Evolutionary conservation across 306 rosid genomes (phyloP).

Genomic region (Rubus parviflorus): DNA sequence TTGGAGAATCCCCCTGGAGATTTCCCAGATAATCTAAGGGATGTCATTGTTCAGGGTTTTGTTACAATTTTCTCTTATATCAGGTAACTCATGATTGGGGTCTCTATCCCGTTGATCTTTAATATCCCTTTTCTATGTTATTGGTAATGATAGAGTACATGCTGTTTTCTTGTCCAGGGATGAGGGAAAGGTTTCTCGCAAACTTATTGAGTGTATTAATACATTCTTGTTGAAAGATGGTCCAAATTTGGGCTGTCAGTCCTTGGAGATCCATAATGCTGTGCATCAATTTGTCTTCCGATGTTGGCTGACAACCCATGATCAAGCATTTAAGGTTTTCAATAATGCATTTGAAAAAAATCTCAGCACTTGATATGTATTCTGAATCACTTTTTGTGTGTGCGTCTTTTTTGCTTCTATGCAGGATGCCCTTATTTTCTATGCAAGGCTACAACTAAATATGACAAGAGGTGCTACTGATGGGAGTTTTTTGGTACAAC

Average conservation of each 20-base stretch:
- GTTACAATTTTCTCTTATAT: slow-evolving; percentile 56
- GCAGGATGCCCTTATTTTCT: slow-evolving; percentile 79
- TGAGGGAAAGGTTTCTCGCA: slow-evolving; percentile 83
- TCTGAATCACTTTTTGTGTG: not conserved
- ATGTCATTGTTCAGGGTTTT: slow-evolving; percentile 58
- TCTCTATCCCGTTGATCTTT: not conserved
- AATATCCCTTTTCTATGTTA: not conserved
- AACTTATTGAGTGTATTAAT: slow-evolving; percentile 85
- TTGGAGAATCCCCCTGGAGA: slow-evolving; percentile 89
- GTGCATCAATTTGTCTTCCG: slow-evolving; percentile 76
- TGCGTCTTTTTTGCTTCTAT: slow-evolving; percentile 16
- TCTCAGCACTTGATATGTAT: slow-evolving; percentile 15
- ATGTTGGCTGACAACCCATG: slow-evolving; percentile 84
- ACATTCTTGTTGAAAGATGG: slow-evolving; percentile 84
- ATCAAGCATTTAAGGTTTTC: slow-evolving; percentile 80
- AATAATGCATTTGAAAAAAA: slow-evolving; percentile 24
- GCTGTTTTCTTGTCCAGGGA: slow-evolving; percentile 56
- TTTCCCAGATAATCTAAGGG: slow-evolving; percentile 62
- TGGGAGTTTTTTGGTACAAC: slow-evolving; percentile 62
- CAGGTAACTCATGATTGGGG: slow-evolving; percentile 51
- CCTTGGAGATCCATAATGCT: slow-evolving; percentile 70
- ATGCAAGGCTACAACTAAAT: slow-evolving; percentile 76
- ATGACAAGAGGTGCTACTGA: slow-evolving; percentile 62
- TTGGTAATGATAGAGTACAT: slow-evolving; percentile 20
- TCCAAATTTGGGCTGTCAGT: slow-evolving; percentile 67